Evolutionary conservation across 352 stramenopile genomes (phyloP).

Genomic region (Globisporangium paddicum): DNA sequence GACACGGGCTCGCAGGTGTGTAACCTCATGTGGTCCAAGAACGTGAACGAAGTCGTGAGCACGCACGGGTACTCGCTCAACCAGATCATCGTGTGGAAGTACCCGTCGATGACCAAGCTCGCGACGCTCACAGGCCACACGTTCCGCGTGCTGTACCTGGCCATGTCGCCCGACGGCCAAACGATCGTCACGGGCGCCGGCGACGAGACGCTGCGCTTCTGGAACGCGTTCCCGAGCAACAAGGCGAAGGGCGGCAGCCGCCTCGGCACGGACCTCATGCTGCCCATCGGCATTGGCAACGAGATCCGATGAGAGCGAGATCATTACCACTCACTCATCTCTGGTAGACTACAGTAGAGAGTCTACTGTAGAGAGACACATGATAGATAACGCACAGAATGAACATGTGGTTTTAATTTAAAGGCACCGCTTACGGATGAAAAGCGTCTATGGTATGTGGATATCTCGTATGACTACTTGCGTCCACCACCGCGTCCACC

Average conservation of each 20-base stretch:
- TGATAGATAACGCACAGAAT: neutral
- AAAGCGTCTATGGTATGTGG: conserved; percentile 4
- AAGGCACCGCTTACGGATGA: neutral
- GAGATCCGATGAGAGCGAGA: conserved; percentile 48
- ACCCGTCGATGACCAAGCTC: conserved; percentile 96
- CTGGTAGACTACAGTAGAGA: too few relatives aligned
- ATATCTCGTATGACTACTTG: conserved; percentile 21
- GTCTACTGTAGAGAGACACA: too few relatives aligned
- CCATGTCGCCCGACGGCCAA: conserved; percentile 95
- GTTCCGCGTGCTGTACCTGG: conserved; percentile 95
- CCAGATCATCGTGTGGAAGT: conserved; percentile 97
- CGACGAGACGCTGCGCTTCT: conserved; percentile 97
- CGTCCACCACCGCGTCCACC: conserved; percentile 26
- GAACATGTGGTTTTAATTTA: conserved; percentile 7
- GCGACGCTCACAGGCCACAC: conserved; percentile 95
- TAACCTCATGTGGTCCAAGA: conserved; percentile 97
- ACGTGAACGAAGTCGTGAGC: conserved; percentile 97
- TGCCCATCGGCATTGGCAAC: conserved; percentile 45
- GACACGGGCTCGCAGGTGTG: conserved; percentile 97
- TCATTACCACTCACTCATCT: neutral
- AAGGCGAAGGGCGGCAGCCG: conserved; percentile 46
- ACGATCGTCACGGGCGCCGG: conserved; percentile 97
- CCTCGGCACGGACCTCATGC: conserved; percentile 48
- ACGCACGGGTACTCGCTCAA: conserved; percentile 99
- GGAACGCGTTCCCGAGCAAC: conserved; percentile 94